Percentiles rank a stretch among this genome's conserved stretches.
phyloP scores from a whole-genome alignment of 352 stramenopile species.

The Phytophthora pseudosyringae region DNA sequence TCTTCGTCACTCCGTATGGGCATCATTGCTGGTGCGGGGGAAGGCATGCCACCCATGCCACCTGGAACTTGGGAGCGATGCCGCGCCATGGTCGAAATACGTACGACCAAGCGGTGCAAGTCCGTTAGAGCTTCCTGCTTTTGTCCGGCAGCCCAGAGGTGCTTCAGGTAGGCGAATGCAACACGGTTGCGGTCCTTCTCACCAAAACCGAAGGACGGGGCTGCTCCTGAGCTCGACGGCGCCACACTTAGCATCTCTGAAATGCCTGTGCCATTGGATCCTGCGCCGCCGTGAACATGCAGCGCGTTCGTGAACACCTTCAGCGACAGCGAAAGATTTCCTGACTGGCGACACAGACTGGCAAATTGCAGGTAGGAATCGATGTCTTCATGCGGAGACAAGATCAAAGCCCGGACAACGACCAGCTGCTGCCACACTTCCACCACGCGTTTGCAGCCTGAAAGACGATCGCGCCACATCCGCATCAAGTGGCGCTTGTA shows the following conservation, averaged over 20 bases:
- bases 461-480: constrained; percentile 87
- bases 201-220: constrained; percentile 64
- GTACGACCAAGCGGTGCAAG: constrained; percentile 84
- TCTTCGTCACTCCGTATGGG: constrained; percentile 59
- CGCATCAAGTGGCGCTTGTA: constrained; percentile 86
- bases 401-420: constrained; percentile 91
- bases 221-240: constrained; percentile 61
- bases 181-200: constrained; percentile 93
- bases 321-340: constrained; percentile 84
- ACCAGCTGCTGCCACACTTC: constrained; percentile 95
- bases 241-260: constrained; percentile 63
- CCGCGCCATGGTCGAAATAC: constrained; percentile 52
- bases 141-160: constrained; percentile 92
- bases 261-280: constrained; percentile 27
- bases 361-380: constrained; percentile 94
- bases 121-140: constrained; percentile 90
- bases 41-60: constrained; percentile 24
- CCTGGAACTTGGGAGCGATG: constrained; percentile 28
- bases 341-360: constrained; percentile 90
- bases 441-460: constrained; percentile 92
- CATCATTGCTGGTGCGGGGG: constrained; percentile 36
- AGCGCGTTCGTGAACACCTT: constrained; percentile 89
- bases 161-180: constrained; percentile 95
- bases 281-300: constrained; percentile 51
- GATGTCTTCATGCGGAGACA: constrained; percentile 88